Percentiles rank a stretch among this genome's conserved stretches.
Evolutionary conservation across 495 filamentous ascomycete genomes (phyloP).

Genomic region (Talaromyces nanjingensis): DNA sequence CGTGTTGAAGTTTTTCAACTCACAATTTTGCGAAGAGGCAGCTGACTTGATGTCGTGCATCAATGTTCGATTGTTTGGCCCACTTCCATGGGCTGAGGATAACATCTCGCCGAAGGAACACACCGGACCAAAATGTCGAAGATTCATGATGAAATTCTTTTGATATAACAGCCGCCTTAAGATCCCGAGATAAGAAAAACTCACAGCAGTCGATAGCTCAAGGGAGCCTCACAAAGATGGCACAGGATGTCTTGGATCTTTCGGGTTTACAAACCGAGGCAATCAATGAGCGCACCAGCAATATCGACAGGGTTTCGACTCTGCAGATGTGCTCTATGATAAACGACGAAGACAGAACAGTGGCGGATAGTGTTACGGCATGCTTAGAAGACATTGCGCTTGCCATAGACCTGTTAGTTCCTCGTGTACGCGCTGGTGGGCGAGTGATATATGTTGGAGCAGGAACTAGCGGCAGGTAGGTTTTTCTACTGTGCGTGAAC

Average conservation of each 20-base stretch:
- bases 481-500: no score
- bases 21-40: not conserved
- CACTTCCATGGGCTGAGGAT: not conserved
- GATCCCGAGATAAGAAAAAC: not conserved
- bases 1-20: not conserved
- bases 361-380: constrained; percentile 22
- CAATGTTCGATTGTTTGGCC: not conserved
- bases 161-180: not conserved
- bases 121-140: not conserved
- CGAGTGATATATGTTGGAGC: constrained; percentile 34
- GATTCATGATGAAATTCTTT: not conserved
- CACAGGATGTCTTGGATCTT: constrained; percentile 19
- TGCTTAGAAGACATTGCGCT: constrained; percentile 25
- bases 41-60: not conserved
- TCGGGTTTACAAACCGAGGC: constrained; percentile 28
- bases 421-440: constrained; percentile 28
- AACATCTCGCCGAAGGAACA: not conserved
- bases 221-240: not conserved
- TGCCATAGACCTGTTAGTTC: constrained; percentile 25
- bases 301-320: constrained; percentile 30
- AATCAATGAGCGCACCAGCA: constrained; percentile 21
- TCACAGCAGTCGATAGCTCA: not conserved
- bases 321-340: constrained; percentile 29
- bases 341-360: constrained; percentile 26
- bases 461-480: constrained; percentile 30